A percentile compares a stretch with the other conserved stretches of the same genome.
Conservation (phyloP, 1,284 basidiomycete species). For the Leccinum griseonigrum region DNA sequence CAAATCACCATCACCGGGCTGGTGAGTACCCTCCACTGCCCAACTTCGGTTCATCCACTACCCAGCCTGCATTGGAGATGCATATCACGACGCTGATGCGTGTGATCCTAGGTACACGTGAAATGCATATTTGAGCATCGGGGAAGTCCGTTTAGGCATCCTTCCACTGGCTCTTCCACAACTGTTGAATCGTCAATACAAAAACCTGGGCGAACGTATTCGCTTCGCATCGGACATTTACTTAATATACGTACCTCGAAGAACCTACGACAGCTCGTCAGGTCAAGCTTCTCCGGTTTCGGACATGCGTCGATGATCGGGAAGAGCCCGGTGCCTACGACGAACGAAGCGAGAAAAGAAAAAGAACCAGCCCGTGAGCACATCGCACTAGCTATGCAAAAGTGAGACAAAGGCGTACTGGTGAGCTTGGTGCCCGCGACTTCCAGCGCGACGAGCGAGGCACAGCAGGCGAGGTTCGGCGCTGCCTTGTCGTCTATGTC, state of each 20-base stretch:
- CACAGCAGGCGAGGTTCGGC: constrained; percentile 52
- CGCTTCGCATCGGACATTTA: too few relatives aligned
- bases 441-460: constrained; percentile 30
- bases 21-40: too few relatives aligned
- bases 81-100: too few relatives aligned
- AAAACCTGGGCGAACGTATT: neutral
- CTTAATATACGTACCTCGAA: constrained; percentile 48
- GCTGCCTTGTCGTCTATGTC: constrained; percentile 42
- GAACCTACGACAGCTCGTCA: constrained; percentile 31
- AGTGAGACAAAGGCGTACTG: constrained; percentile 36
- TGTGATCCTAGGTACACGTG: too few relatives aligned
- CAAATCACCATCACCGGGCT: too few relatives aligned
- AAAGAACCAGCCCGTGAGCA: too few relatives aligned
- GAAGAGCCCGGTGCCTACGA: constrained; percentile 52
- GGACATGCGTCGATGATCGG: constrained; percentile 56
- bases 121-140: too few relatives aligned
- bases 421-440: too few relatives aligned
- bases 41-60: too few relatives aligned
- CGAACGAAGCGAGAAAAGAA: neutral
- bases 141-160: constrained; percentile 34
- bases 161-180: constrained; percentile 29
- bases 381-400: too few relatives aligned
- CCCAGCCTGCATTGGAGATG: too few relatives aligned
- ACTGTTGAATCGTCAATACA: constrained; percentile 31
- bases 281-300: constrained; percentile 50